These are phyloP conservation scores for Fusarium tuaranense DNA, from an alignment of 2,329 filamentous ascomycete genomes.

Conservation along the genomic window DNA sequence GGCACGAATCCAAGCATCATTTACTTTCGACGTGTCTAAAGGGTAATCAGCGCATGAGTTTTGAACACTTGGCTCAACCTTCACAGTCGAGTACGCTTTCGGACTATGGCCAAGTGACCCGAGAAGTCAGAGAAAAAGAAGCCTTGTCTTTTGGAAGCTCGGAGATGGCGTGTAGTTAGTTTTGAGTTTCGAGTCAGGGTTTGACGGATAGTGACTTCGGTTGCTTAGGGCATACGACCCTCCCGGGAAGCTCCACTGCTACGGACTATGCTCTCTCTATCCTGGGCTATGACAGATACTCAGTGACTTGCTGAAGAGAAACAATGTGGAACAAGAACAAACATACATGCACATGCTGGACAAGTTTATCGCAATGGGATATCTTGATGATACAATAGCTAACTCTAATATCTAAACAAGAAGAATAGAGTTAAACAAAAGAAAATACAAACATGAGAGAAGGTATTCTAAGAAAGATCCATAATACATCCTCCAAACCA, in stretches of 20 bases:
- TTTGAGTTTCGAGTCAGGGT: background rate
- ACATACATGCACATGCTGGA: background rate
- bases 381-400: background rate
- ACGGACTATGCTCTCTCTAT: background rate
- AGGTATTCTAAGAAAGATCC: constrained; percentile 1
- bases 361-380: background rate
- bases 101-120: too few relatives aligned
- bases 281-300: background rate
- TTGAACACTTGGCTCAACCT: too few relatives aligned
- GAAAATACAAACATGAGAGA: background rate
- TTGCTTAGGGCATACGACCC: background rate
- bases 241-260: background rate
- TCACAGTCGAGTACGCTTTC: too few relatives aligned
- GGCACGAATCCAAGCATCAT: too few relatives aligned
- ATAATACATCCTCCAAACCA: constrained; percentile 6
- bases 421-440: background rate
- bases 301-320: background rate
- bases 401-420: background rate
- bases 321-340: background rate
- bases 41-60: too few relatives aligned
- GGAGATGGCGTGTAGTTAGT: background rate
- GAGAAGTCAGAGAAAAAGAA: too few relatives aligned
- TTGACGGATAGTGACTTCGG: background rate
- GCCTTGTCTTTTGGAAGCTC: background rate
- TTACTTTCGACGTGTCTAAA: too few relatives aligned